Evolutionary conservation across 192 early-diverging fungal species (phyloP), one percentile per base, ranked within the genome.

Genomic region (Podila epicladia): DNA sequence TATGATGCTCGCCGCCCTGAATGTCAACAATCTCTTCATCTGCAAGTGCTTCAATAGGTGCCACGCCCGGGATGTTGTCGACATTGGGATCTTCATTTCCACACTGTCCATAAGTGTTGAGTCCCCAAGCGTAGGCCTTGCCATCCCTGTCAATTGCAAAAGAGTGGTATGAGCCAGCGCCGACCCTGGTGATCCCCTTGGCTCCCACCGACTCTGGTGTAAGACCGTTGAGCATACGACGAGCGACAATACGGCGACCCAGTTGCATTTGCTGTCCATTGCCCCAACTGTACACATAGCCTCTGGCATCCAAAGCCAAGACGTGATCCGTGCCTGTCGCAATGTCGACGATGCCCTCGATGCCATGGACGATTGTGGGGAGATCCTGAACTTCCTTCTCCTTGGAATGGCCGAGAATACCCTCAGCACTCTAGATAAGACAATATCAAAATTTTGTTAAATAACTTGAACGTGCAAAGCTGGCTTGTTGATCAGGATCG

Each of bases 31-130:
- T 82, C 35, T 72, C 83, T 32, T 84, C 75, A 7, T 74, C 69
- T 5, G 83, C 58, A 9, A 92, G 82, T 0, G 87, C 85, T 8
- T 88, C 75, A 17, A 97, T 85, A 2, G 61, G 69, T 9, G 88
- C 83, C 6, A 93, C 93, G 48, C 84, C 80, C 4, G 90, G 79
- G 29, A 93, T 82, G 37, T 85, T 63, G 71, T 84, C 84, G 2
- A 85, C 83, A 22, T 73, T 66, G 28, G 70, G 61, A 55, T 67
- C 53, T 31, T 85, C 75, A 15, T 74, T 51, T 61, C 96, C 96
- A 66, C 95, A 92, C 84, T 99, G 97, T 55, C 89, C 90, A 74
- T 93, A 94, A 67, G 96, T 96, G 82, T 99, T 99, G 60, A 97
- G 85, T 20, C 97, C 97, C 91, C 94, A 96, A 12, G 90, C 87